Conservation (phyloP, 148 eudicot genomes). For the Silene conica region DNA sequence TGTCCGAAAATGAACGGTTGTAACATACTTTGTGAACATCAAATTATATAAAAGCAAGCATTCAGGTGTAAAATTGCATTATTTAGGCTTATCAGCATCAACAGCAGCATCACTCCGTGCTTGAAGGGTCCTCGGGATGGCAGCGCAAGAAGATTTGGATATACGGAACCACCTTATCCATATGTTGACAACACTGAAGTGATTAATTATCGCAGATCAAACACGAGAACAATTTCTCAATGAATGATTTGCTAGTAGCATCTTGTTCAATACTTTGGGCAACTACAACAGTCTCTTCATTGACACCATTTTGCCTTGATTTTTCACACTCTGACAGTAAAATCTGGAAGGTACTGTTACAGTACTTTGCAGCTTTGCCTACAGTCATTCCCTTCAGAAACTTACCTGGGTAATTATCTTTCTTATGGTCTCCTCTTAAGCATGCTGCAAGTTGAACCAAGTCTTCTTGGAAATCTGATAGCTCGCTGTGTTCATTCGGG, state of each 20-base stretch:
- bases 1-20: background rate
- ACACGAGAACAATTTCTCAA: conserved; percentile 21
- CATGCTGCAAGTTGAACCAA: conserved; percentile 64
- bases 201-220: conserved; percentile 7
- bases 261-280: background rate
- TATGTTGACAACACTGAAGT: background rate
- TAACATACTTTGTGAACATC: background rate
- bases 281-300: conserved; percentile 24
- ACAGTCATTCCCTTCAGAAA: conserved; percentile 57
- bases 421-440: conserved; percentile 56
- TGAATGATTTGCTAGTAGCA: conserved; percentile 10
- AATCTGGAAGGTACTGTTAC: conserved; percentile 35
- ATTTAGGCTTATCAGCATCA: background rate
- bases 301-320: conserved; percentile 32
- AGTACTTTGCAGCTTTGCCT: conserved; percentile 41
- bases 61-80: background rate
- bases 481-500: conserved; percentile 40
- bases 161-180: too few relatives aligned
- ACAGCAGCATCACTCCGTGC: too few relatives aligned
- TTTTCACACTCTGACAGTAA: conserved; percentile 50
- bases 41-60: background rate
- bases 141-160: too few relatives aligned
- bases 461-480: conserved; percentile 57
- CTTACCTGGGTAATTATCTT: conserved; percentile 43
- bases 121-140: too few relatives aligned